Percentiles rank a stretch among this genome's conserved stretches.
These are phyloP conservation scores for Coemansia furcata DNA, from an alignment of 192 early-diverging fungal species.

Conservation along the genomic window DNA sequence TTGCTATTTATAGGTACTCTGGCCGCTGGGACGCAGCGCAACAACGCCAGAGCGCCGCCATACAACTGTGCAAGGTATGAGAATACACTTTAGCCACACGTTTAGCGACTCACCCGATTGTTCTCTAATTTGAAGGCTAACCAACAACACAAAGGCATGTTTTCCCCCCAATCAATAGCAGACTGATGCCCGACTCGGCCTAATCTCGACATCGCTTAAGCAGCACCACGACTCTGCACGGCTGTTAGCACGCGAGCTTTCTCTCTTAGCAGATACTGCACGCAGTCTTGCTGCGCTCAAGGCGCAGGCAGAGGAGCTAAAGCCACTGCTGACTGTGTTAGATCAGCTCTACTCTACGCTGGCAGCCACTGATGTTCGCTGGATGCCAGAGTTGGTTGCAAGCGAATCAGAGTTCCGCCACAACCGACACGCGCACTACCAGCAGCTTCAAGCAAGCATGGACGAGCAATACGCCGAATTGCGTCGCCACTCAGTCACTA, in stretches of 20 bases:
- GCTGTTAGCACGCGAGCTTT: slow-evolving; percentile 13
- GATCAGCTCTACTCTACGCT: slow-evolving; percentile 27
- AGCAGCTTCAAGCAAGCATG: slow-evolving; percentile 39
- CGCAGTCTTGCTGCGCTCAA: slow-evolving; percentile 18
- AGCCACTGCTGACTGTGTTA: slow-evolving; percentile 14
- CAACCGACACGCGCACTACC: slow-evolving; percentile 33
- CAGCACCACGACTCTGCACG: slow-evolving; percentile 23
- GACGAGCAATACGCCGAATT: slow-evolving; percentile 45
- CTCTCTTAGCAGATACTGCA: slow-evolving; percentile 15
- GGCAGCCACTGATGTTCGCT: slow-evolving; percentile 12
- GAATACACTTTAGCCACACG: not conserved
- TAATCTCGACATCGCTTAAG: slow-evolving; percentile 6
- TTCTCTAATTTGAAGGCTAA: not conserved
- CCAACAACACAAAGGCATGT: not conserved
- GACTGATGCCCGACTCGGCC: slow-evolving; percentile 21
- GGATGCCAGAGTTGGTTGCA: slow-evolving; percentile 21
- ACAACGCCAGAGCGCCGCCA: slow-evolving; percentile 7
- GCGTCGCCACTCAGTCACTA: slow-evolving; percentile 22
- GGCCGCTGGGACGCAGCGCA: slow-evolving; percentile 21
- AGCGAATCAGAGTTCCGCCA: slow-evolving; percentile 30
- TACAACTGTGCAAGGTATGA: slow-evolving; percentile 40
- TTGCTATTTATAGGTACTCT: slow-evolving; percentile 35
- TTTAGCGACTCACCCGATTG: not conserved
- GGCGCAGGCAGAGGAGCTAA: slow-evolving; percentile 18
- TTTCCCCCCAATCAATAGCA: slow-evolving; percentile 14